These are phyloP conservation scores for Pseudocercospora ulei DNA, from an alignment of 2,329 filamentous ascomycete species.

Conservation along the genomic window DNA sequence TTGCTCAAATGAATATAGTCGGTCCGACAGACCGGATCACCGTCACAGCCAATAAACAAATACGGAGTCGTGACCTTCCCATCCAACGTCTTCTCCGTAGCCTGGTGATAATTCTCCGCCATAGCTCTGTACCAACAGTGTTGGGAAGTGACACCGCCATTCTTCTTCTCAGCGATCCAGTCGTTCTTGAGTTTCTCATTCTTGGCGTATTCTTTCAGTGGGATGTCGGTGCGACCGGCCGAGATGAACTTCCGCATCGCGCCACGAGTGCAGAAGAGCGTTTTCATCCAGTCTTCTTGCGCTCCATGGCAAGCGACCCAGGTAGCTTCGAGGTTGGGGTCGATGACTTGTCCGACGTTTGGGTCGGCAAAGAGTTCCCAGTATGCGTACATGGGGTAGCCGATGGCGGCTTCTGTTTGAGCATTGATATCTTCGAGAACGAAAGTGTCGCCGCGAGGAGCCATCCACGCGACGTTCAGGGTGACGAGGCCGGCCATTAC, in stretches of 20 bases:
- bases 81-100: conserved; percentile 19
- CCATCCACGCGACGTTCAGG: conserved; percentile 39
- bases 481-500: conserved; percentile 38
- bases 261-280: conserved; percentile 35
- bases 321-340: conserved; percentile 18
- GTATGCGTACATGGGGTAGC: conserved; percentile 38
- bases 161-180: conserved; percentile 32
- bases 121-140: conserved; percentile 35
- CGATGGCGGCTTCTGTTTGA: conserved; percentile 32
- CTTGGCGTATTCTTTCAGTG: conserved; percentile 33
- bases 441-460: conserved; percentile 33
- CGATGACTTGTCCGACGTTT: conserved; percentile 35
- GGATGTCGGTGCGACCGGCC: conserved; percentile 21
- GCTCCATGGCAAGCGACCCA: conserved; percentile 26
- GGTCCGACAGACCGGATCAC: conserved; percentile 25
- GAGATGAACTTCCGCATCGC: conserved; percentile 31
- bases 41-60: conserved; percentile 33
- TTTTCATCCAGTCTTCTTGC: conserved; percentile 25
- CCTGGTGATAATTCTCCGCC: conserved; percentile 24
- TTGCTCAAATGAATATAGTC: conserved; percentile 20
- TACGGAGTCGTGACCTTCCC: conserved; percentile 30
- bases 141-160: conserved; percentile 33
- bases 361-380: conserved; percentile 34
- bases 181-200: conserved; percentile 30
- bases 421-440: conserved; percentile 35